A percentile compares a stretch with the other conserved stretches of the same genome.
Conservation (phyloP, 192 early-diverging fungal genomes). For the Phlyctochytrium bullatum region DNA sequence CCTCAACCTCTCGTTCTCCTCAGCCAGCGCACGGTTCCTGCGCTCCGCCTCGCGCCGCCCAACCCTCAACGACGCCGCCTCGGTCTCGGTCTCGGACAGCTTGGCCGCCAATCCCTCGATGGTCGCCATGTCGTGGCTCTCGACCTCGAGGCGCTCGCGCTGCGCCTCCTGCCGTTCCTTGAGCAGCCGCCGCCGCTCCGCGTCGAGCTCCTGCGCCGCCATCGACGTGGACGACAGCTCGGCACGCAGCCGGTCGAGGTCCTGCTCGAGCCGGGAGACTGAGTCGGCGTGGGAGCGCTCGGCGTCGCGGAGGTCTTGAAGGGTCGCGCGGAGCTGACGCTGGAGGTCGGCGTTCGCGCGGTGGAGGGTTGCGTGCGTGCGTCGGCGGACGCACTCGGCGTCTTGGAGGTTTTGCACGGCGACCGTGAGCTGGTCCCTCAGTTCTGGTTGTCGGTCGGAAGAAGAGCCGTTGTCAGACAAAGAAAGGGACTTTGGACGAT, state of each 20-base stretch:
- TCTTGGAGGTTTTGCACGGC: constrained; percentile 19
- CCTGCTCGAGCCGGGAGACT: constrained; percentile 29
- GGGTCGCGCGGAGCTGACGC: constrained; percentile 23
- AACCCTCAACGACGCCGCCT: background rate
- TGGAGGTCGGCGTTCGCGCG: constrained; percentile 23
- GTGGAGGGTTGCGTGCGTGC: constrained; percentile 15
- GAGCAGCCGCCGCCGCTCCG: constrained; percentile 22
- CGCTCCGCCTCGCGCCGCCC: constrained; percentile 12
- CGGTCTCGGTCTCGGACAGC: background rate
- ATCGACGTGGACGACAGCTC: constrained; percentile 19
- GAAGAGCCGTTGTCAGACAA: constrained; percentile 3
- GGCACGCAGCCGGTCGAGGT: constrained; percentile 35
- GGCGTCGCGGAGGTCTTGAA: constrained; percentile 32
- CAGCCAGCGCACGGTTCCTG: constrained; percentile 9
- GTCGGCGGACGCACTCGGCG: constrained; percentile 22
- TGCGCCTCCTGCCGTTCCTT: constrained; percentile 8
- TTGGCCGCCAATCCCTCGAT: constrained; percentile 3
- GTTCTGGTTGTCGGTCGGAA: constrained; percentile 1
- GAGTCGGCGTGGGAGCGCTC: constrained; percentile 27
- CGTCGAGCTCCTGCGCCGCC: constrained; percentile 24
- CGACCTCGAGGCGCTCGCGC: constrained; percentile 11
- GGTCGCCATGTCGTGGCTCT: constrained; percentile 10
- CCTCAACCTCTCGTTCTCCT: constrained; percentile 20
- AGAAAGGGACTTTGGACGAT: background rate
- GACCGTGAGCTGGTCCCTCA: constrained; percentile 20